Evolutionary conservation across 2,329 filamentous ascomycete species (phyloP), one percentile per base, ranked within the genome.

Genomic region (Chrysoporthe cubensis): DNA sequence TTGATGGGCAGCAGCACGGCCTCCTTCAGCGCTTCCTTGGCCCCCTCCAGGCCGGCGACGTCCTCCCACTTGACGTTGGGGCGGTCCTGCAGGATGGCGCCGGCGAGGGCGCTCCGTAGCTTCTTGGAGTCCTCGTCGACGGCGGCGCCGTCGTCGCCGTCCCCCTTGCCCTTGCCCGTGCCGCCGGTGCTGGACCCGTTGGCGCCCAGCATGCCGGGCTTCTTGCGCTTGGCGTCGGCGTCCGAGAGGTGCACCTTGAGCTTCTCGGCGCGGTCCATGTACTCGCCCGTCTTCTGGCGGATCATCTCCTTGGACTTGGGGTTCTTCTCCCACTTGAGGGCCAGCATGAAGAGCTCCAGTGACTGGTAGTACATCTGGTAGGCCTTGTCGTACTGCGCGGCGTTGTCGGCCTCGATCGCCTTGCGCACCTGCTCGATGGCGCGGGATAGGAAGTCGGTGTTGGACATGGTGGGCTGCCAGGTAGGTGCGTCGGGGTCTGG

Each of bases 241-340:
- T 94, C 90, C 63, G 90, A 85, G 52, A 99, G 83, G 78, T 98
- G 96, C 66, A 90, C 89, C 81, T 99, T 99, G 72, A 99, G 88
- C 84, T 98, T 98, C 84, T 99, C 96, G 71, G 96, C 96, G 71
- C 96, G 93, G 81, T 97, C 95, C 91, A 99, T 97, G 85, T 99
- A 99, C 78, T 97, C 95, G 74, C 86, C 92, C 26, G 94, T 94
- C 84, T 98, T 98, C 74, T 92, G 89, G 74, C 96, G 91, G 80
- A 99, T 97, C 88, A 97, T 97, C 78, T 96, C 94, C 84, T 98
- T 98, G 71, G 93, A 94, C 75, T 94, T 95, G 71, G 92, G 90
- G 82, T 97, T 98, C 87, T 98, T 99, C 84, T 99, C 96, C 95
- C 95, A 99, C 85, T 99, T 99, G 69, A 99, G 87, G 44, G 96